Evolutionary conservation across 2,329 filamentous ascomycete genomes (phyloP), one percentile per base, ranked within the genome.

Genomic region (Verticillium dahliae): DNA sequence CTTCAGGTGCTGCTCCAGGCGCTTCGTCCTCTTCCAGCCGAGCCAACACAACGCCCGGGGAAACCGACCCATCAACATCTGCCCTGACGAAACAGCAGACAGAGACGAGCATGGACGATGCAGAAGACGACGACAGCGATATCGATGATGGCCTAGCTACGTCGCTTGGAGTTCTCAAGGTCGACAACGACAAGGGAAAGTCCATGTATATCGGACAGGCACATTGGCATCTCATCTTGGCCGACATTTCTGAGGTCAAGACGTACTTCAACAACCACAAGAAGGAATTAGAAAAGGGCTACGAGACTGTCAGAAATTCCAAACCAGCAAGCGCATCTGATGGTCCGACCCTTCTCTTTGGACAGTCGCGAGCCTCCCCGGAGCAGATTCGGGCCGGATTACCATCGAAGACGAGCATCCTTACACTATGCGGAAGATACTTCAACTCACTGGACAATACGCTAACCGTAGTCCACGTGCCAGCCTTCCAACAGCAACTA

Each of bases 201-300:
- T 22, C 18, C 18, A 22, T 22, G 18, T 22, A 95, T 71, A 80
- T 94, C 64, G 92, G 91, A 61, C 89, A 92, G 66, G 88, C 90
- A 61, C 90, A 95, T 73, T 96, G 92, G 91, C 88, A 90, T 68
- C 86, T 88, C 45, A 85, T 96, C 60, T 77, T 96, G 60, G 82
- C 86, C 67, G 90, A 93, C 74, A 95, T 99, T 65, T 82, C 91
- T 10, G 95, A 99, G 77, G 94, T 99, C 33, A 96, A 94, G 72
- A 93, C 89, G 67, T 97, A 95, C 76, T 98, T 96, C 69, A 77
- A 78, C 18, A 86, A 83, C 39, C 92, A 97, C 75, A 96, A 95
- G 73, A 93, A 95, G 71, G 92, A 97, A 66, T 82, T 94, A 63
- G 91, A 96, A 71, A 88, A 87, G 62, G 92, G 93, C 68, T 87